These are phyloP conservation scores for Cornus controversa DNA, from an alignment of 148 eudicot genomes.

Conservation along the genomic window DNA sequence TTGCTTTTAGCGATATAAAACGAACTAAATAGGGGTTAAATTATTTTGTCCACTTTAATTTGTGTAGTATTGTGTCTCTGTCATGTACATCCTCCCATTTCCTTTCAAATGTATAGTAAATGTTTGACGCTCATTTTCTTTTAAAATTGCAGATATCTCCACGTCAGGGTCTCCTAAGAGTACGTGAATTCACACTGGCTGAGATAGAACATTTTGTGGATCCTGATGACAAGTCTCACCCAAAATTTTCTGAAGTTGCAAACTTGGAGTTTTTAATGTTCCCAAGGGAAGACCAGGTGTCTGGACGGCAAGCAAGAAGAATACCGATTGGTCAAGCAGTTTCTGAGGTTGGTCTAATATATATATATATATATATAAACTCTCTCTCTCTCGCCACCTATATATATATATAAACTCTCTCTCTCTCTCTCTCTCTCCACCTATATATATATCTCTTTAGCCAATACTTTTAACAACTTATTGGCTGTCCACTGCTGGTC, in stretches of 20 bases:
- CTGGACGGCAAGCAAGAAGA: slow-evolving; percentile 70
- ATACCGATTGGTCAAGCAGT: slow-evolving; percentile 71
- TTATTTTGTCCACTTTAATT: no score
- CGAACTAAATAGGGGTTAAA: no score
- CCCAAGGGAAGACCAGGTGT: slow-evolving; percentile 90
- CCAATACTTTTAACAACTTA: neutral
- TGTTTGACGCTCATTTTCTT: neutral
- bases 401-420: no score
- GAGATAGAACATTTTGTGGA: slow-evolving; percentile 98
- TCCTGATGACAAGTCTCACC: slow-evolving; percentile 89
- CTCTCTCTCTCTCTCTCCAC: no score
- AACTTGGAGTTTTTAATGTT: slow-evolving; percentile 81
- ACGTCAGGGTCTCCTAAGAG: slow-evolving; percentile 93
- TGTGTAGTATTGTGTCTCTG: neutral
- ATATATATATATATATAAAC: neutral
- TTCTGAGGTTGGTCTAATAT: slow-evolving; percentile 52
- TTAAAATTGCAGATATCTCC: slow-evolving; percentile 78
- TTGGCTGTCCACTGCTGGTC: slow-evolving; percentile 14
- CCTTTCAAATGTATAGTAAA: neutral
- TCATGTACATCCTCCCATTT: neutral
- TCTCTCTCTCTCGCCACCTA: neutral
- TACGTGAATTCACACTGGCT: slow-evolving; percentile 92
- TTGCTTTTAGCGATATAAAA: no score
- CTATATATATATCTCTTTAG: no score
- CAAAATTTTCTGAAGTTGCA: slow-evolving; percentile 79